Evolutionary conservation across 306 rosid genomes (phyloP).

Genomic region (Medicago arabica): DNA sequence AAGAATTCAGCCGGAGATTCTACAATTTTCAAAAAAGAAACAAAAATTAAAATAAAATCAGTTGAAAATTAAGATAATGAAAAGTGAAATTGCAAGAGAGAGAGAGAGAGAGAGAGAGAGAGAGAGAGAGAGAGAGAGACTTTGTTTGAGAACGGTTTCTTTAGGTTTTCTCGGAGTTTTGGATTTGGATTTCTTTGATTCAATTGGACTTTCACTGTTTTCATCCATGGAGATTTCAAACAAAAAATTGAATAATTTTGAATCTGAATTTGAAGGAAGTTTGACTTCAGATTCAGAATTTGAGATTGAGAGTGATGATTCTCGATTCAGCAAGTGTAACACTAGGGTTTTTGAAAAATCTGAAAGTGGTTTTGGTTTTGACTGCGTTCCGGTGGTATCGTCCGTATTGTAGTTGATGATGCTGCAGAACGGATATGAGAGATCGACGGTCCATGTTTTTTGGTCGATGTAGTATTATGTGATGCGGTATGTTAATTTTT

Average conservation of each 20-base stretch:
- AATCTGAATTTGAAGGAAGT: not conserved
- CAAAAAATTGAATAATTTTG: not conserved
- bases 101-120: slow-evolving; percentile 32
- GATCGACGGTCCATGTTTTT: not conserved
- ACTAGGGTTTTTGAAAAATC: slow-evolving; percentile 45
- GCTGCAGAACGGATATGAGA: not conserved
- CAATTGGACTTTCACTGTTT: slow-evolving; percentile 57
- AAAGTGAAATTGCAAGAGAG: slow-evolving; percentile 7
- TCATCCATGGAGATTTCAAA: slow-evolving; percentile 58
- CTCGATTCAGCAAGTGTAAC: slow-evolving; percentile 8
- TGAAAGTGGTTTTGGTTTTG: not conserved
- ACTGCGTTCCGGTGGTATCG: slow-evolving; percentile 4
- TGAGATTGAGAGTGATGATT: slow-evolving; percentile 9
- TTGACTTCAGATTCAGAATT: slow-evolving; percentile 32
- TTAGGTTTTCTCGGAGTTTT: slow-evolving; percentile 73
- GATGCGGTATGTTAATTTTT: too few species aligned
- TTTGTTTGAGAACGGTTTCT: slow-evolving; percentile 82
- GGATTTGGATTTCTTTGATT: slow-evolving; percentile 70
- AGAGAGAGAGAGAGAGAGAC: slow-evolving; percentile 51
- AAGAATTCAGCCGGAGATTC: slow-evolving; percentile 98
- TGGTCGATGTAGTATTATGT: not conserved
- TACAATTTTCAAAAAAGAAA: slow-evolving; percentile 38
- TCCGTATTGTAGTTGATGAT: slow-evolving; percentile 36
- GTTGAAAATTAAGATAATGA: not conserved
- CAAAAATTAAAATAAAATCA: not conserved